A percentile compares a stretch with the other conserved stretches of the same genome.
Evolutionary conservation across 371 early-diverging fungal genomes (phyloP).

Genomic region (Mortierella polycephala): DNA sequence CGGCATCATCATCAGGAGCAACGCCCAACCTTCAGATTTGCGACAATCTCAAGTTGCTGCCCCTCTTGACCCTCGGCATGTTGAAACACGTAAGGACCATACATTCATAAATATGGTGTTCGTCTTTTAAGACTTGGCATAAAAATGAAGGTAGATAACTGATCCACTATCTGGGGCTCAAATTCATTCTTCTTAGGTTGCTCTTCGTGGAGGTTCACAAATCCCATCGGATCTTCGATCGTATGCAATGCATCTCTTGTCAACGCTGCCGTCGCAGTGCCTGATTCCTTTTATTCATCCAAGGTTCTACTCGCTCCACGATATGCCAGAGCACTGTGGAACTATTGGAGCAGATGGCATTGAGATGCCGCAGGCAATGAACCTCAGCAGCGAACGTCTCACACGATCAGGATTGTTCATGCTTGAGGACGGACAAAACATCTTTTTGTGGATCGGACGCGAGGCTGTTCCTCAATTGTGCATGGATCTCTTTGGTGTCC

Average conservation of each 20-base stretch:
- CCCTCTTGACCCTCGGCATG: conserved; percentile 84
- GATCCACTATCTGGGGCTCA: no score
- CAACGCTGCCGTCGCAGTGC: conserved; percentile 84
- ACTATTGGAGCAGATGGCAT: conserved; percentile 68
- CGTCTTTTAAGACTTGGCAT: background rate
- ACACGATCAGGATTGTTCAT: conserved; percentile 88
- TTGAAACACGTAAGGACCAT: conserved; percentile 73
- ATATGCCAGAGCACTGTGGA: conserved; percentile 77
- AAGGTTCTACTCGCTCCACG: conserved; percentile 88
- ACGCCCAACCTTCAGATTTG: conserved; percentile 85
- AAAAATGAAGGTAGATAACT: no score
- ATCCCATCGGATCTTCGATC: conserved; percentile 77
- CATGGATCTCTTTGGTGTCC: conserved; percentile 73
- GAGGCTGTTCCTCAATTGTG: conserved; percentile 81
- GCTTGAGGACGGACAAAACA: conserved; percentile 83
- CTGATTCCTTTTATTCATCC: conserved; percentile 78
- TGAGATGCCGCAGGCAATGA: conserved; percentile 79
- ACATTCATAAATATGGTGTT: background rate
- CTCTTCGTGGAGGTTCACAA: conserved; percentile 74
- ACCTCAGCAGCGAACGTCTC: conserved; percentile 86
- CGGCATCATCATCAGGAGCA: conserved; percentile 77
- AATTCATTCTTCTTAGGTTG: conserved; percentile 54
- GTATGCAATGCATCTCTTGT: conserved; percentile 77
- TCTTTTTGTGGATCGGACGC: conserved; percentile 92
- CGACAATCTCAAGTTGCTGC: conserved; percentile 87